A percentile compares a stretch with the other conserved stretches of the same genome.
phyloP scores from a whole-genome alignment of 352 stramenopile species.

The Pythium pectinolyticum region DNA sequence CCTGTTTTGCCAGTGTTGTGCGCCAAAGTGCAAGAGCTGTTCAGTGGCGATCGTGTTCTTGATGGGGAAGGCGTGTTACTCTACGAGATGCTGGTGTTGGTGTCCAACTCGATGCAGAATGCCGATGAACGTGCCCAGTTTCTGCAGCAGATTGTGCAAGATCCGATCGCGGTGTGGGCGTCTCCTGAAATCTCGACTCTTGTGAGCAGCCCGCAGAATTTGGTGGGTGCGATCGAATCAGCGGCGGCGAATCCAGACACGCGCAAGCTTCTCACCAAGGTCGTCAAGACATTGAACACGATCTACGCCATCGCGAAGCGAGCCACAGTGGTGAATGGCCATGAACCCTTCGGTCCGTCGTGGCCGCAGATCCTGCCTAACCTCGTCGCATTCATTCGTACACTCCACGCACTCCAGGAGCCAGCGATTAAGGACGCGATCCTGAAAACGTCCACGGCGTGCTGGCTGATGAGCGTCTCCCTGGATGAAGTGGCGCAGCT shows the following conservation, averaged over 20 bases:
- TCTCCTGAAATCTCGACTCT: conserved; percentile 63
- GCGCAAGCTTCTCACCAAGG: conserved; percentile 48
- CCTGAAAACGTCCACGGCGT: conserved; percentile 54
- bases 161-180: conserved; percentile 63
- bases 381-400: conserved; percentile 52
- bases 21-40: conserved; percentile 69
- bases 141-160: conserved; percentile 70
- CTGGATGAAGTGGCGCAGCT: conserved; percentile 76
- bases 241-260: conserved; percentile 37
- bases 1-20: conserved; percentile 73
- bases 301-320: conserved; percentile 78
- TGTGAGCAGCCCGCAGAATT: conserved; percentile 50
- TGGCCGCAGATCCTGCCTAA: conserved; percentile 80
- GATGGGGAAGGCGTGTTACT: conserved; percentile 77
- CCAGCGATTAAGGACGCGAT: conserved; percentile 52
- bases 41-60: conserved; percentile 64
- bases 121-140: conserved; percentile 61
- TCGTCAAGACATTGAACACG: conserved; percentile 77
- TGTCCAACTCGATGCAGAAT: conserved; percentile 78
- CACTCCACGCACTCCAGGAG: conserved; percentile 59
- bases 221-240: conserved; percentile 59
- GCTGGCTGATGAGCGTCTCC: conserved; percentile 70
- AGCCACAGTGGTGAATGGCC: conserved; percentile 30
- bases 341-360: conserved; percentile 45
- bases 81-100: conserved; percentile 81